phyloP scores from a whole-genome alignment of 495 filamentous ascomycete genomes.

The Penicillium cataractarum region DNA sequence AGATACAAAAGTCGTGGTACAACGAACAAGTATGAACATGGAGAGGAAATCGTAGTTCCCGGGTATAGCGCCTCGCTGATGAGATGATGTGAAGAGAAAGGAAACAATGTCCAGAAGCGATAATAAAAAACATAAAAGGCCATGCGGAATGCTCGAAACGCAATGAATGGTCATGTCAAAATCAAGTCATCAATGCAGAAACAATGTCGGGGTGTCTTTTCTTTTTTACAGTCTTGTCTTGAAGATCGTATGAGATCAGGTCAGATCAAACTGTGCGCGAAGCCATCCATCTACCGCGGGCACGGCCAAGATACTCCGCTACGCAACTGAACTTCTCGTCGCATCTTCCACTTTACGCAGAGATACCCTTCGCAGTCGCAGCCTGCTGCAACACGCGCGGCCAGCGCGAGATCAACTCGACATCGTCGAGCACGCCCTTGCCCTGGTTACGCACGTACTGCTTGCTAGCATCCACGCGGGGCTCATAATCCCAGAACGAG shows the following conservation, averaged over 20 bases:
- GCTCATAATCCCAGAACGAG: slow-evolving; percentile 78
- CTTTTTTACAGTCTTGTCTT: neutral
- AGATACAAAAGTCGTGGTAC: neutral
- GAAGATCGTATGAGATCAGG: neutral
- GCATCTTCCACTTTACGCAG: neutral
- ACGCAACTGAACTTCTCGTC: neutral
- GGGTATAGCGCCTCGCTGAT: slow-evolving; percentile 48
- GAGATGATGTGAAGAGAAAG: slow-evolving; percentile 21
- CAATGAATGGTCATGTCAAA: neutral
- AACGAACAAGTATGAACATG: neutral
- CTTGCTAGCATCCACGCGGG: slow-evolving; percentile 67
- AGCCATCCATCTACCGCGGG: neutral
- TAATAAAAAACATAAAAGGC: slow-evolving; percentile 5
- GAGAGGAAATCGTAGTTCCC: slow-evolving; percentile 17
- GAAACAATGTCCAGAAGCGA: neutral
- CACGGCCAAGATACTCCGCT: no score
- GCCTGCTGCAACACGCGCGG: slow-evolving; percentile 47
- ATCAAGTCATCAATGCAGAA: slow-evolving; percentile 9
- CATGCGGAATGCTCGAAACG: slow-evolving; percentile 13
- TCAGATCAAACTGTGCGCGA: neutral
- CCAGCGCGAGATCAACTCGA: slow-evolving; percentile 52
- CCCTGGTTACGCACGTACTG: slow-evolving; percentile 64
- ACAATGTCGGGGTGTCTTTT: neutral
- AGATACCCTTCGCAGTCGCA: slow-evolving; percentile 34
- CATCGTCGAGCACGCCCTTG: slow-evolving; percentile 50